Evolutionary conservation across 2,329 filamentous ascomycete genomes (phyloP), one percentile per base, ranked within the genome.

Genomic region (Aureobasidium leucospermi): DNA sequence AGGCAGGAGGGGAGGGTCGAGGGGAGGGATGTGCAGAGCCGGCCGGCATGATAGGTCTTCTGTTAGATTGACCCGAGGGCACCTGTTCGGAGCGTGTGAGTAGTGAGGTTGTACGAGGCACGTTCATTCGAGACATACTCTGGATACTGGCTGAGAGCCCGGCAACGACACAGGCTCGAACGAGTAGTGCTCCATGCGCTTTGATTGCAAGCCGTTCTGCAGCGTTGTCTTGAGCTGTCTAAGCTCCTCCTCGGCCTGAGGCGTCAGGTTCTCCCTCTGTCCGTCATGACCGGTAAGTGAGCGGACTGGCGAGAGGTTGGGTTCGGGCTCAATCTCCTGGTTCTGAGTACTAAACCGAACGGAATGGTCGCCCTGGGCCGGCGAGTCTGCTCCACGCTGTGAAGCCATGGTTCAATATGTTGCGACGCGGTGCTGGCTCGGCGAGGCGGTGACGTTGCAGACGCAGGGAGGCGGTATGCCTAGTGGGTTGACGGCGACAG

Each of bases 111-210:
- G 16, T 34, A 43, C 45, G 47, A 43, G 28, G 1, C 36, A 29
- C 34, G 16, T 8, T 23, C 13, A 43, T 34, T 28, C 42, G 19
- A 55, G 65, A 82, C 87, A 75, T 85, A 93, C 90, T 75, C 89
- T 83, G 47, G 90, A 93, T 34, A 84, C 81, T 39, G 94, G 93
- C 61, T 96, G 80, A 39, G 94, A 97, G 68, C 85, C 81, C 16
- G 94, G 94, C 56, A 97, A 79, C 38, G 94, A 97, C 64, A 96
- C 86, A 36, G 93, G 87, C 71, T 96, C 92, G 69, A 92, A 97
- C 45, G 88, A 86, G 74, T 90, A 96, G 70, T 91, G 89, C 70
- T 88, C 88, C 79, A 96, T 84, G 64, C 92, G 85, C 60, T 85
- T 82, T 67, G 92, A 87, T 75, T 96, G 92, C 62, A 96, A 80